A percentile compares a stretch with the other conserved stretches of the same genome.
These are phyloP conservation scores for Helianthus tuberosus DNA, from an alignment of 129 eudicot species.

Conservation along the genomic window DNA sequence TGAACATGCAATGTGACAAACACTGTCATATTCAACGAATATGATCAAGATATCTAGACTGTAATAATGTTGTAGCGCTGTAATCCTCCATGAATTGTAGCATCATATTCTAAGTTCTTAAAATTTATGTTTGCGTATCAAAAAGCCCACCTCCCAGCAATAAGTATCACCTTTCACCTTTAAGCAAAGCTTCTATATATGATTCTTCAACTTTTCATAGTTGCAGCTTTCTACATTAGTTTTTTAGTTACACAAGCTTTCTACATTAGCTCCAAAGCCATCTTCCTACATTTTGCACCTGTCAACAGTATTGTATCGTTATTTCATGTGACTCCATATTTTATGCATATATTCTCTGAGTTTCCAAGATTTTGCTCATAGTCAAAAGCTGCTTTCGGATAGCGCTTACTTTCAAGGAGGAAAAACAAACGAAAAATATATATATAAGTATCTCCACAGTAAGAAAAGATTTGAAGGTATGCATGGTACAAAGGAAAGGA, in stretches of 20 bases:
- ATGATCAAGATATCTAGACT: not conserved
- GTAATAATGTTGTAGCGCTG: not conserved
- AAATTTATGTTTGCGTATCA: not conserved
- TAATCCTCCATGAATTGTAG: conserved; percentile 4
- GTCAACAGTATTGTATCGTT: not conserved
- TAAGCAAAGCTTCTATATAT: not conserved
- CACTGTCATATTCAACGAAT: too few relatives aligned
- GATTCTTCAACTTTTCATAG: not conserved
- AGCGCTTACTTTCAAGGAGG: not conserved
- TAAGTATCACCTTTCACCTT: conserved; percentile 8
- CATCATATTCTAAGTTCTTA: conserved; percentile 19
- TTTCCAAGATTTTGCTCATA: conserved; percentile 10
- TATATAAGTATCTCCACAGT: not conserved
- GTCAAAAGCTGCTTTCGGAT: conserved; percentile 19
- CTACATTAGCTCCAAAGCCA: too few relatives aligned
- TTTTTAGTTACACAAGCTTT: not conserved
- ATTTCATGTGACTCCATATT: conserved; percentile 8
- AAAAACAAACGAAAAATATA: not conserved
- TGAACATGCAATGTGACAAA: too few relatives aligned
- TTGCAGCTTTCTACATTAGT: too few relatives aligned
- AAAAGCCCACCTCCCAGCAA: not conserved
- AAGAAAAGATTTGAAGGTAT: not conserved
- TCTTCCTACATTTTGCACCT: too few relatives aligned
- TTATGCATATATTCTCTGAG: conserved; percentile 23
- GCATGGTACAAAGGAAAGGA: conserved; percentile 7